Evolutionary conservation across 1,284 basidiomycete genomes (phyloP), one percentile per base, ranked within the genome.

Genomic region (Wolfiporia cocos): DNA sequence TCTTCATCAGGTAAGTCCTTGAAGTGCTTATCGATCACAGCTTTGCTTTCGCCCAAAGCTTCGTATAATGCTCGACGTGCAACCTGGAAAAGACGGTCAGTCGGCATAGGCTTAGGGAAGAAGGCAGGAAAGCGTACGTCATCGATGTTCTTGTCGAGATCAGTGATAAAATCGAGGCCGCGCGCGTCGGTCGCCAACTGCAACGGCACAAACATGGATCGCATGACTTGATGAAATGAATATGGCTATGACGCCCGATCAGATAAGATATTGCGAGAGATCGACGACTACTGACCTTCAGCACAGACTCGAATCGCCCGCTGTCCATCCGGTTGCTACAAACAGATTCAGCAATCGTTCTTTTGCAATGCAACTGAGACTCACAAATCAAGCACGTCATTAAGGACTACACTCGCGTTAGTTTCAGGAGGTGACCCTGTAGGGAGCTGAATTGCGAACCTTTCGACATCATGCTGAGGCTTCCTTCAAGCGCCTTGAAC

Each of bases 401-500:
- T 92, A 24, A 93, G 66, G 1, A 95, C 90, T 81, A 60, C 34
- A 26, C 12, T 4, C 30, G 14, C n/a, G n/a, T n/a, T 6, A 35
- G 15, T 37, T 28, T 9, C 9, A 7, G 26, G 26, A 14, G 26
- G 14, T 9, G 14, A 28, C 26, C 26, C 9, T 28, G 14, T 28
- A 14, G 7, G 26, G 14, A 28, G 26, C 26, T 9, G 26, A 14
- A n/a, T 14, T 9, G 26, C 57, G 26, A 33, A 76, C 81, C 83
- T 70, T 88, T 87, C n/a, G 82, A 83, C 85, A 92, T 94, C 85
- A 92, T 91, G 46, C 78, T 83, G 43, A 94, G 64, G 58, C 84
- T 88, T 2, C 86, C 86, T 53, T 85, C 82, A 18, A 94, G 70
- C 5, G 87, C 88, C 49, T 74, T 78, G 57, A 88, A 88, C 61